Evolutionary conservation across 148 eudicot species (phyloP).

Genomic region (Chenopodium album): DNA sequence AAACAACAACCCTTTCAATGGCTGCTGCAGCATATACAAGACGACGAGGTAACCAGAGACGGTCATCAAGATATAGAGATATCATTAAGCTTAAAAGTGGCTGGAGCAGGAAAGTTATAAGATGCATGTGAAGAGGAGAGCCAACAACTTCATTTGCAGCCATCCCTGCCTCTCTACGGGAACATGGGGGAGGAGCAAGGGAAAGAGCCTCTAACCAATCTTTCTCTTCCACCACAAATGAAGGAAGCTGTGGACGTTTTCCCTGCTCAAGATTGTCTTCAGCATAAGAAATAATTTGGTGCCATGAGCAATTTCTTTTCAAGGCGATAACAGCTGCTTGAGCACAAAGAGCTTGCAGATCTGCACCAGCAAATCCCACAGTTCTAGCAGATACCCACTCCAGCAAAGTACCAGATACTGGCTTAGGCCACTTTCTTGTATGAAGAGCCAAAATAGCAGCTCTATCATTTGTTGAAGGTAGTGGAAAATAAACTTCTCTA

Average conservation of each 20-base stretch:
- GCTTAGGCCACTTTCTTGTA: slow-evolving; percentile 90
- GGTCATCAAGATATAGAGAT: slow-evolving; percentile 67
- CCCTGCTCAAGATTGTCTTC: slow-evolving; percentile 41
- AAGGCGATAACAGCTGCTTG: slow-evolving; percentile 81
- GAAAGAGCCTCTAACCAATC: slow-evolving; percentile 96
- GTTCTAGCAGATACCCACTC: slow-evolving; percentile 69
- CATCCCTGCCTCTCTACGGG: slow-evolving; percentile 84
- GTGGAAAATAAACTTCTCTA: slow-evolving; percentile 91
- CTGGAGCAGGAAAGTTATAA: slow-evolving; percentile 63
- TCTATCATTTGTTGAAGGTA: slow-evolving; percentile 81
- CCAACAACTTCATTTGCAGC: slow-evolving; percentile 82
- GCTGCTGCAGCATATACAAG: slow-evolving; percentile 53
- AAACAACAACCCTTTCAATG: slow-evolving; percentile 47
- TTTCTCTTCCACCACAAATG: slow-evolving; percentile 76
- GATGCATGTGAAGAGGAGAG: slow-evolving; percentile 64
- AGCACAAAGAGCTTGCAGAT: slow-evolving; percentile 95
- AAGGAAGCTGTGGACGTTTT: slow-evolving; percentile 66
- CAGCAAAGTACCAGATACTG: slow-evolving; percentile 67
- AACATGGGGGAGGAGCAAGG: slow-evolving; percentile 86
- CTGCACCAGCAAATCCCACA: slow-evolving; percentile 98
- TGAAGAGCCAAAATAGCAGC: slow-evolving; percentile 87
- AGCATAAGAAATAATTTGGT: slow-evolving; percentile 58
- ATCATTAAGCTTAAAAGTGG: slow-evolving; percentile 64
- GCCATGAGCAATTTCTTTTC: slow-evolving; percentile 75
- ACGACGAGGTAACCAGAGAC: slow-evolving; percentile 63